Percentiles rank a stretch among this genome's conserved stretches.
These are phyloP conservation scores for Pythium volutum DNA, from an alignment of 352 stramenopile species.

Conservation along the genomic window DNA sequence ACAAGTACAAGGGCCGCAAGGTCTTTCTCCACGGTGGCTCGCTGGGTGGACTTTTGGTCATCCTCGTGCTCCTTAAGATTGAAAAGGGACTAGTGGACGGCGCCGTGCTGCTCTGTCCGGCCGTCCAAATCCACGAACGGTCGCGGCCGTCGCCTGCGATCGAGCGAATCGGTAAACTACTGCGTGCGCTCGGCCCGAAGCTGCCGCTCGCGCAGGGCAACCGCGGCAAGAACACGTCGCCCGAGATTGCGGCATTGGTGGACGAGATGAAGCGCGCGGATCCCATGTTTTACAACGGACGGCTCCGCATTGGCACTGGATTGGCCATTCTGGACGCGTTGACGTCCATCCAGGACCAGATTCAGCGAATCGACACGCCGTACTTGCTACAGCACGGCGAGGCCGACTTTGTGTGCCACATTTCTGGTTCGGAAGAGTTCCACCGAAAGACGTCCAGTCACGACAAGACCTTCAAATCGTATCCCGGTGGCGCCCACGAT, in stretches of 20 bases:
- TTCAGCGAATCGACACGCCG: slow-evolving; percentile 59
- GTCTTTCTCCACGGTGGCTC: slow-evolving; percentile 75
- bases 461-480: slow-evolving; percentile 74
- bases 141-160: slow-evolving; percentile 45
- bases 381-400: slow-evolving; percentile 76
- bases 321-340: slow-evolving; percentile 69
- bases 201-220: slow-evolving; percentile 59
- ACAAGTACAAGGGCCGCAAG: slow-evolving; percentile 61
- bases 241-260: slow-evolving; percentile 48
- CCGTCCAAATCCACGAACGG: slow-evolving; percentile 60
- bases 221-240: slow-evolving; percentile 58
- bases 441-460: slow-evolving; percentile 46
- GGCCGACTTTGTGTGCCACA: slow-evolving; percentile 63
- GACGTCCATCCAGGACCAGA: slow-evolving; percentile 47
- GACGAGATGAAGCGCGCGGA: slow-evolving; percentile 57
- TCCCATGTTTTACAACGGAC: slow-evolving; percentile 70
- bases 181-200: slow-evolving; percentile 61
- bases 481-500: slow-evolving; percentile 59
- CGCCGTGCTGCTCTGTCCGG: slow-evolving; percentile 66
- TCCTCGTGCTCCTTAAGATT: slow-evolving; percentile 52
- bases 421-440: slow-evolving; percentile 61
- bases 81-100: slow-evolving; percentile 53
- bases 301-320: slow-evolving; percentile 68
- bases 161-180: slow-evolving; percentile 44
- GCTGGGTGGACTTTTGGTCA: slow-evolving; percentile 61